Evolutionary conservation across 768 basidiomycete species (phyloP).

Genomic region (Pholiota microspora): DNA sequence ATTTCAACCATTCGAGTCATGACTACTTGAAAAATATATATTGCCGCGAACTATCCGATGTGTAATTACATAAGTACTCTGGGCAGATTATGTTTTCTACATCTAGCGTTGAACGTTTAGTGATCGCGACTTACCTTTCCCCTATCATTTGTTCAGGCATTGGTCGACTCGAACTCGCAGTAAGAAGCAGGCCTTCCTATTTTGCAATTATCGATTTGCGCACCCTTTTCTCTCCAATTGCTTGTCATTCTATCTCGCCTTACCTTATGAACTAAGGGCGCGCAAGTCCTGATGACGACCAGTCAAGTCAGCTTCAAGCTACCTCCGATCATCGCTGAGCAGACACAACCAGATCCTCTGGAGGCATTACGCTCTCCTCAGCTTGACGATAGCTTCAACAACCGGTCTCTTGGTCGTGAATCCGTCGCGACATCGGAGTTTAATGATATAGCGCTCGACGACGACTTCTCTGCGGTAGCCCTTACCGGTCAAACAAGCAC

Average conservation of each 20-base stretch:
- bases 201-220: background rate
- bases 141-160: background rate
- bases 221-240: background rate
- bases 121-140: background rate
- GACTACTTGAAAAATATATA: too few relatives aligned
- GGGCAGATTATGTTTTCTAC: background rate
- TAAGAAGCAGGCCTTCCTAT: conserved; percentile 8
- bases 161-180: background rate
- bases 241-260: background rate
- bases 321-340: conserved; percentile 19
- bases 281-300: conserved; percentile 14
- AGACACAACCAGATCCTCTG: conserved; percentile 27
- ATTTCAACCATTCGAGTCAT: too few relatives aligned
- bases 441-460: conserved; percentile 60
- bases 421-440: conserved; percentile 61
- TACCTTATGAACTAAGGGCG: conserved; percentile 17
- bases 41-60: background rate
- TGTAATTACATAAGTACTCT: background rate
- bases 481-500: conserved; percentile 24
- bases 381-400: conserved; percentile 24
- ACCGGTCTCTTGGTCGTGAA: conserved; percentile 27
- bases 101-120: background rate
- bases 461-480: conserved; percentile 42
- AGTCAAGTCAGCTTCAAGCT: conserved; percentile 21
- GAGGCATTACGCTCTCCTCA: conserved; percentile 54